phyloP scores from a whole-genome alignment of 2,329 filamentous ascomycete species.

The Neophaeococcomyces aloes region DNA sequence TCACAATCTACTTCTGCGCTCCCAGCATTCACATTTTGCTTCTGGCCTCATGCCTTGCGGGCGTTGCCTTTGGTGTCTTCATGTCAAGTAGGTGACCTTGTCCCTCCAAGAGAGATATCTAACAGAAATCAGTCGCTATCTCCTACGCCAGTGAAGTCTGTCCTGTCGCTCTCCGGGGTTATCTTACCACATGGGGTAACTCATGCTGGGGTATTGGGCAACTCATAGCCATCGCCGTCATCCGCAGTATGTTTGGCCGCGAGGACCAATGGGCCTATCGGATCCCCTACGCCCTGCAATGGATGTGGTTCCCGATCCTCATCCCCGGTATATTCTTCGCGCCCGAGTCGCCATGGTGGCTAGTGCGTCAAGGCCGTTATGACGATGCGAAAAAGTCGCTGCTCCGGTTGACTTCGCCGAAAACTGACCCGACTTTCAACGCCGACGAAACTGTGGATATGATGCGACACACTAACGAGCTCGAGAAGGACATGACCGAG shows the following conservation, averaged over 20 bases:
- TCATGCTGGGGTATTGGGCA: slow-evolving; percentile 55
- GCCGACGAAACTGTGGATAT: slow-evolving; percentile 25
- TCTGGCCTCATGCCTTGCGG: slow-evolving; percentile 30
- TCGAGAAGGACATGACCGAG: slow-evolving; percentile 19
- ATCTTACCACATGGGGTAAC: slow-evolving; percentile 52
- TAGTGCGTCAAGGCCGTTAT: slow-evolving; percentile 34
- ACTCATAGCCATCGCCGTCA: slow-evolving; percentile 34
- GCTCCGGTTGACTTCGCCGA: slow-evolving; percentile 31
- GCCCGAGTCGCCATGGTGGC: slow-evolving; percentile 28
- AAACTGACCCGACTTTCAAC: slow-evolving; percentile 17
- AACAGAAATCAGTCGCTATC: slow-evolving; percentile 23
- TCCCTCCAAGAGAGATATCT: slow-evolving; percentile 10
- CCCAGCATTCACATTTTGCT: slow-evolving; percentile 25
- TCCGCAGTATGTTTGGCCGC: slow-evolving; percentile 16
- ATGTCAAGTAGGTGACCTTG: not conserved
- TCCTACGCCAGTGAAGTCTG: slow-evolving; percentile 59
- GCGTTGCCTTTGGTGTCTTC: slow-evolving; percentile 5
- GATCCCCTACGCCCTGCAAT: slow-evolving; percentile 22
- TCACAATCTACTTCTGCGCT: slow-evolving; percentile 32
- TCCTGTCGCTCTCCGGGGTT: slow-evolving; percentile 47
- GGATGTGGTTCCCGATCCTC: slow-evolving; percentile 21
- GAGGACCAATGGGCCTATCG: slow-evolving; percentile 13
- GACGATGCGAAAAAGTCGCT: slow-evolving; percentile 35
- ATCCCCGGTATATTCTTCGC: slow-evolving; percentile 15
- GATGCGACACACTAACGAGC: slow-evolving; percentile 30